These are phyloP conservation scores for Macrolepiota dolichaula DNA, from an alignment of 768 basidiomycete species.

Conservation along the genomic window DNA sequence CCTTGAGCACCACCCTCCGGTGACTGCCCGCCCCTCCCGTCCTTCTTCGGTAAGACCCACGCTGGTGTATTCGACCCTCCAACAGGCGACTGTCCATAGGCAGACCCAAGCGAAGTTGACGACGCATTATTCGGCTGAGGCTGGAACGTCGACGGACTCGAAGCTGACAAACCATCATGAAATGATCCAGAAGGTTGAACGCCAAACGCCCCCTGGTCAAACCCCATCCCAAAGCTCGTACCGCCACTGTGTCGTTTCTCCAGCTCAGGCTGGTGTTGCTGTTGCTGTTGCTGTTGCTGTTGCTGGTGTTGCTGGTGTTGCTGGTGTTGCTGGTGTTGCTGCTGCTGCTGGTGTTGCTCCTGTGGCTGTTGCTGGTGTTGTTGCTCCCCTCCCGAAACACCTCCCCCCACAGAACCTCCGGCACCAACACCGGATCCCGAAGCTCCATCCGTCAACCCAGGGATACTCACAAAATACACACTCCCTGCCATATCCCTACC, in stretches of 20 bases:
- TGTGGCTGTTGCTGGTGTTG: conserved; percentile 13
- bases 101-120: conserved; percentile 5
- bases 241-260: too few relatives aligned
- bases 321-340: conserved; percentile 5
- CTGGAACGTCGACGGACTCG: neutral
- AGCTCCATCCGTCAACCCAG: conserved; percentile 57
- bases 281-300: conserved; percentile 16
- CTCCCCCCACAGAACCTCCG: conserved; percentile 14
- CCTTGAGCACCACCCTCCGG: neutral
- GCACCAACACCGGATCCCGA: conserved; percentile 14
- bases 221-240: neutral
- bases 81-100: conserved; percentile 8
- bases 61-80: conserved; percentile 28
- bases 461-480: conserved; percentile 79
- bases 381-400: neutral
- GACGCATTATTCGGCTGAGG: conserved; percentile 13
- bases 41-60: conserved; percentile 46
- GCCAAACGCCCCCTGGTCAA: conserved; percentile 1
- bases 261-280: conserved; percentile 2
- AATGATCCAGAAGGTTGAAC: conserved; percentile 10
- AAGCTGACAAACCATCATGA: neutral
- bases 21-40: neutral
- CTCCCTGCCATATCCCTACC: conserved; percentile 71
- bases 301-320: conserved; percentile 13
- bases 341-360: conserved; percentile 16